Percentiles rank a stretch among this genome's conserved stretches.
phyloP scores from a whole-genome alignment of 768 basidiomycete species.

The Termitomyces sp. region DNA sequence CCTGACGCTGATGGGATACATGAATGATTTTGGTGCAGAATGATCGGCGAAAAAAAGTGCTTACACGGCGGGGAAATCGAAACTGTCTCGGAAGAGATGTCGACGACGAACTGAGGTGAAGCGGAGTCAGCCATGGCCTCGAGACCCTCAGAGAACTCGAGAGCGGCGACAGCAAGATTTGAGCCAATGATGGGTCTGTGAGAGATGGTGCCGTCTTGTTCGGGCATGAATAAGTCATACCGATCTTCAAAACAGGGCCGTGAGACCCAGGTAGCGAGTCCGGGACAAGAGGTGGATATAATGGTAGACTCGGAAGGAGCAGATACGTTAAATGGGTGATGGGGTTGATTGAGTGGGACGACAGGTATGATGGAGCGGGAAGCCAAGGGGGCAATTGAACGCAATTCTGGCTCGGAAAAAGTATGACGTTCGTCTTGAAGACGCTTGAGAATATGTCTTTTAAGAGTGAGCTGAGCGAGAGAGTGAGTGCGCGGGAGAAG shows the following conservation, averaged over 20 bases:
- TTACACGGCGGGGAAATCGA: conserved; percentile 13
- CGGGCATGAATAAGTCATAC: conserved; percentile 44
- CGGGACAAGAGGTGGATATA: conserved; percentile 39
- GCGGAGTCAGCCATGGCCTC: conserved; percentile 50
- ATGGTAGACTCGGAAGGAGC: conserved; percentile 25
- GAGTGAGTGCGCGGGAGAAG: conserved; percentile 30
- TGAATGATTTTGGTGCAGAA: conserved; percentile 1
- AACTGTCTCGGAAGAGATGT: conserved; percentile 11
- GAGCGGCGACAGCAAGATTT: conserved; percentile 55
- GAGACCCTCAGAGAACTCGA: conserved; percentile 66
- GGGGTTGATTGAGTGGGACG: conserved; percentile 18
- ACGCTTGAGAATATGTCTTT: conserved; percentile 41
- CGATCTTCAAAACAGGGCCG: conserved; percentile 78
- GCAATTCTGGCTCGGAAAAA: conserved; percentile 34
- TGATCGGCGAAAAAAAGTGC: conserved; percentile 2
- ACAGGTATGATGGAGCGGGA: conserved; percentile 21
- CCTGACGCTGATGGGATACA: conserved; percentile 16
- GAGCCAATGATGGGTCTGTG: conserved; percentile 40
- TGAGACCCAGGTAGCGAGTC: conserved; percentile 62
- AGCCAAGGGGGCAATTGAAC: conserved; percentile 39
- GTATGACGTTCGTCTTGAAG: conserved; percentile 26
- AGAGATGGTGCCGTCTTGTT: conserved; percentile 29
- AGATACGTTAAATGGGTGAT: conserved; percentile 25
- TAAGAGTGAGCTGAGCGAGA: conserved; percentile 42
- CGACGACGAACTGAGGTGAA: conserved; percentile 13